Evolutionary conservation across 2,329 filamentous ascomycete genomes (phyloP).

Genomic region (Venturiaceae sp.): DNA sequence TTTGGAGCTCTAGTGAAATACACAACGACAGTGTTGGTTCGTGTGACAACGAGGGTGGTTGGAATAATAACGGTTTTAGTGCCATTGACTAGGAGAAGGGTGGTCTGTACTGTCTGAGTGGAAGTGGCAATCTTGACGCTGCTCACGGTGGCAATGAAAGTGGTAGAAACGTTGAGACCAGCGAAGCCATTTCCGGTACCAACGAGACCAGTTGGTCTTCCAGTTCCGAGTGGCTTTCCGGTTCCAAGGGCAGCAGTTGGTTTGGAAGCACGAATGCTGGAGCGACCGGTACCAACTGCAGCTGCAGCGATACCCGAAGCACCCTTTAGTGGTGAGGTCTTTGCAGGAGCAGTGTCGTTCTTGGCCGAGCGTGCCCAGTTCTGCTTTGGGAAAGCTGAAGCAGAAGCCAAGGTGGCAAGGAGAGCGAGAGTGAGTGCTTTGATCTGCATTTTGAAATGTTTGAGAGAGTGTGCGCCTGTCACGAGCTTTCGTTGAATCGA

Average conservation of each 20-base stretch:
- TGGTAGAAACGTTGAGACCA: background rate
- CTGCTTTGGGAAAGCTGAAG: background rate
- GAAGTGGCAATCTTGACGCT: background rate
- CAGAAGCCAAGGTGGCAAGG: background rate
- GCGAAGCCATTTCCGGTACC: background rate
- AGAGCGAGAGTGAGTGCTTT: background rate
- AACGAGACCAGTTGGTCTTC: background rate
- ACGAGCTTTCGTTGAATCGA: background rate
- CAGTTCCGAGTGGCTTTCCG: background rate
- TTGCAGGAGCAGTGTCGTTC: background rate
- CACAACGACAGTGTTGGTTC: background rate
- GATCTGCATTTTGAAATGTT: background rate
- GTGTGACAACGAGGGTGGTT: background rate
- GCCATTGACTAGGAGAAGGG: background rate
- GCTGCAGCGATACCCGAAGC: background rate
- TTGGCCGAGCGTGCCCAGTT: background rate
- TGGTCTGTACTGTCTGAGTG: background rate
- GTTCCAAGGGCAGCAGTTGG: background rate
- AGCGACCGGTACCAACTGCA: background rate
- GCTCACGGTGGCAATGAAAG: background rate
- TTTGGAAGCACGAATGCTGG: background rate
- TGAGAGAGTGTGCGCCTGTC: background rate
- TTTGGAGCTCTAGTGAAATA: background rate
- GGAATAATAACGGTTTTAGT: background rate
- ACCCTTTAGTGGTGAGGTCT: background rate